Base-by-base conservation (phyloP, 495 filamentous ascomycete species). In the Aspergillus asperescens region DNA sequence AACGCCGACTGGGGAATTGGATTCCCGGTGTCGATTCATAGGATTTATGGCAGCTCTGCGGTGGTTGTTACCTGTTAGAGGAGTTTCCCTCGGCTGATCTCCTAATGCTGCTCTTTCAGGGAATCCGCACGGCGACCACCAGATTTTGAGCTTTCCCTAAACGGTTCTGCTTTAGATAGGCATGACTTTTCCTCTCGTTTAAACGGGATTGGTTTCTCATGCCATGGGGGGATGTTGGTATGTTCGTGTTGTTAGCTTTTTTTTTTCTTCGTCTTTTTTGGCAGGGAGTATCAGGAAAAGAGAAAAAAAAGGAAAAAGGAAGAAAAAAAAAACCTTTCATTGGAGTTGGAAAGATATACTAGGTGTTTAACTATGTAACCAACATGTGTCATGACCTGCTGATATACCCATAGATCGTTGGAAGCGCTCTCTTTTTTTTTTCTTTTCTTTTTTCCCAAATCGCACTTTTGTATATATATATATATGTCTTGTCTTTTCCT, bases 141-240 rank as follows among this genome's bases (percentile, higher is more conserved):
- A 35, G 22, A 25, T 16, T 39, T 44, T 41, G 51, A 42, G 29
- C 20, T 45, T 54, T 42, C 29, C 48, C 31, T 50, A 45, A 47
- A 5, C 24, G 25, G 31, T 37, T 58, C 54, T 62, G 52, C 56
- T 62, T 61, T 60, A 55, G 58, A 38, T 52, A 18, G 57, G 56
- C 59, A 68, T 68, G 60, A 41, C 62, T 68, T 65, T 68, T 65
- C 60, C 60, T 62, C 57, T 58, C 57, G 56, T 45, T 20, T 52
- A 18, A 37, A 50, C 60, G 56, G 43, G 60, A 63, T 62, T 58
- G 61, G 60, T 60, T 62, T 62, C 57, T 57, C 57, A 60, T 62
- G 57, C 52, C 45, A 37, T 56, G 43, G 54, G 24, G 42, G 43
- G 3, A n/a, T n/a, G n/a, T n/a, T 27, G 50, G 18, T 52, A 12